A percentile compares a stretch with the other conserved stretches of the same genome.
Conservation (phyloP, 1,139 yeast genomes). For the Hansenula sp. region DNA sequence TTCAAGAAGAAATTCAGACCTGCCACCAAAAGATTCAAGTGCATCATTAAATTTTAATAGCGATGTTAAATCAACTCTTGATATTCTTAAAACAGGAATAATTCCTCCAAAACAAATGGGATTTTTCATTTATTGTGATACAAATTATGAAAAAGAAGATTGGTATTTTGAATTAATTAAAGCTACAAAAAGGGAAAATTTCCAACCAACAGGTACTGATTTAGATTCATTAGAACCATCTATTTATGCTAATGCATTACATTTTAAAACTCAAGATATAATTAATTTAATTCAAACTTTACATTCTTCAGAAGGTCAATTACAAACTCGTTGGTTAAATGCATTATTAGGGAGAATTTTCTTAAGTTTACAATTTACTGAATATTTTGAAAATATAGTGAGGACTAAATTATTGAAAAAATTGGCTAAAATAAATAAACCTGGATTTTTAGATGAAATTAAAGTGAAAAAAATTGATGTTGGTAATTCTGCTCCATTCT, state of each 20-base stretch:
- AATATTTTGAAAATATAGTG: constrained; percentile 52
- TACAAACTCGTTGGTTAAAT: constrained; percentile 86
- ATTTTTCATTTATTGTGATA: constrained; percentile 71
- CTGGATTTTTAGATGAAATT: constrained; percentile 83
- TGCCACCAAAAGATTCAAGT: constrained; percentile 19
- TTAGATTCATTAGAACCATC: constrained; percentile 36
- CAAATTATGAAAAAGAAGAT: constrained; percentile 81
- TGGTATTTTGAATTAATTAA: constrained; percentile 84
- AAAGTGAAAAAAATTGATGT: constrained; percentile 67
- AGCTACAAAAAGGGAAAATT: constrained; percentile 49
- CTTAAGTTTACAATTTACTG: constrained; percentile 69
- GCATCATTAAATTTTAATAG: constrained; percentile 12
- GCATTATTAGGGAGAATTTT: constrained; percentile 82
- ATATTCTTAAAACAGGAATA: constrained; percentile 20
- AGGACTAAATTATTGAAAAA: constrained; percentile 62
- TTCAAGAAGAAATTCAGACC: constrained; percentile 26
- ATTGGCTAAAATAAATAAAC: constrained; percentile 73
- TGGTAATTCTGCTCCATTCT: constrained; percentile 76
- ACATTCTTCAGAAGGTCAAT: constrained; percentile 78
- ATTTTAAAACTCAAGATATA: constrained; percentile 67
- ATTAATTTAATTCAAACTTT: constrained; percentile 68
- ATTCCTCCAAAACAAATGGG: constrained; percentile 49
- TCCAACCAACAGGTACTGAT: constrained; percentile 12
- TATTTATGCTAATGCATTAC: constrained; percentile 66
- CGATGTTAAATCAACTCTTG: constrained; percentile 21